Conservation (phyloP, 1,139 yeast species). For the Kazachstania sp. region DNA sequence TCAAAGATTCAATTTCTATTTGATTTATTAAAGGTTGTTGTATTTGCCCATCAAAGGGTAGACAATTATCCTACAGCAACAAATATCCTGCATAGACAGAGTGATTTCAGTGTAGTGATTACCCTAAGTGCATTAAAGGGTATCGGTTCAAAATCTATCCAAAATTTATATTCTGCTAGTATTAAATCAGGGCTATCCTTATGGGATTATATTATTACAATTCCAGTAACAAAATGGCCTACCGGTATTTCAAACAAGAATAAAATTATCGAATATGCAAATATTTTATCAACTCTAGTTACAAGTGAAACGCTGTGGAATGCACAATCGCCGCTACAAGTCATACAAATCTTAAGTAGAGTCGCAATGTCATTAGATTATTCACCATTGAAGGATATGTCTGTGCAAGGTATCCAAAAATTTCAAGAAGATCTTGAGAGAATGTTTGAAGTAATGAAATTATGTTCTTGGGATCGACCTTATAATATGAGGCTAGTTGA, state of each 20-base stretch:
- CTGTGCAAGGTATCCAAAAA: slow-evolving; percentile 5
- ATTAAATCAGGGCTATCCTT: slow-evolving; percentile 11
- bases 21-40: slow-evolving; percentile 39
- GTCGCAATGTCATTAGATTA: slow-evolving; percentile 14
- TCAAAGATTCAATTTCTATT: slow-evolving; percentile 39
- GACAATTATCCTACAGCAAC: not conserved
- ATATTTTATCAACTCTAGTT: slow-evolving; percentile 10
- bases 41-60: not conserved
- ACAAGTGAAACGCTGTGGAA: slow-evolving; percentile 5
- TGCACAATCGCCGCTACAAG: slow-evolving; percentile 10
- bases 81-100: slow-evolving; percentile 3
- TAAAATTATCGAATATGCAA: slow-evolving; percentile 11
- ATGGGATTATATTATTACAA: slow-evolving; percentile 21
- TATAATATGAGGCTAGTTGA: slow-evolving; percentile 23
- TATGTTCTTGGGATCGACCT: slow-evolving; percentile 20
- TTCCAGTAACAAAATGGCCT: slow-evolving; percentile 13
- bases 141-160: slow-evolving; percentile 19
- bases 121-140: slow-evolving; percentile 24
- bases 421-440: slow-evolving; percentile 25
- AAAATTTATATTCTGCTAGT: slow-evolving; percentile 16
- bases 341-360: slow-evolving; percentile 11
- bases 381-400: slow-evolving; percentile 9
- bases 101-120: slow-evolving; percentile 24
- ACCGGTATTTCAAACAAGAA: slow-evolving; percentile 11
- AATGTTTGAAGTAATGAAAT: slow-evolving; percentile 27